Base-by-base conservation (phyloP, 2,329 filamentous ascomycete genomes). In the Clonostachys rhizophaga region DNA sequence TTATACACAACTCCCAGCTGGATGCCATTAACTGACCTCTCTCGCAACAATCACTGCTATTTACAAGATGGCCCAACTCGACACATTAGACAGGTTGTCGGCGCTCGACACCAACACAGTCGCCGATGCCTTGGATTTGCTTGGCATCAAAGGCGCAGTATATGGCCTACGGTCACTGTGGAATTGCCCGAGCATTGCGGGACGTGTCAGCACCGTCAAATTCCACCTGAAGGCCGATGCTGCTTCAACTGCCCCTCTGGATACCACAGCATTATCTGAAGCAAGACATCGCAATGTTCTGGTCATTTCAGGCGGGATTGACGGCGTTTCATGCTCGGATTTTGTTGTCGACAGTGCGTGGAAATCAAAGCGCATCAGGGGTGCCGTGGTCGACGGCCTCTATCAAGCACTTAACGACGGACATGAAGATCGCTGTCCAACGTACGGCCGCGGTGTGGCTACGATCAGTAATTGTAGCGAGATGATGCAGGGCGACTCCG, bases 381-480 rank as follows among this genome's bases (percentile, higher is more conserved):
- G 60, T 3, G 58, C 61, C 5, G 46, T 63, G 49, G 59, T 63
- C n/a, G 59, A 63, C 34, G 61, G 60, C 13, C 54, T 61, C 55
- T 57, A 59, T 37, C 59, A 59, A 6, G 60, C 63, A 13, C 62
- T 65, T 11, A 59, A 65, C 34, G 62, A 62, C 5, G 59, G 58
- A 34, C 58, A 58, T 9, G 2, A 58, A 64, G 1, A 51, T 58
- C 17, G 55, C 17, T 66, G 63, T 46, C 62, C 63, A 11, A 58
- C 65, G 5, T 65, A 59, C 44, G 62, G 63, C 34, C 55, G 57
- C 3, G 61, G 60, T 0, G 56, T 8, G 7, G 59, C 55, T 1
- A 64, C 64, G 57, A 56, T 65, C 47, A 62, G 62, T 42, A 59
- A 58, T 5, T 57, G 59, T 10, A 59, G 59, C 20, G 49, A 58